Percentiles rank a stretch among this genome's conserved stretches.
phyloP scores from a whole-genome alignment of 1,139 yeast species.

The Debaryomyces nepalensis region DNA sequence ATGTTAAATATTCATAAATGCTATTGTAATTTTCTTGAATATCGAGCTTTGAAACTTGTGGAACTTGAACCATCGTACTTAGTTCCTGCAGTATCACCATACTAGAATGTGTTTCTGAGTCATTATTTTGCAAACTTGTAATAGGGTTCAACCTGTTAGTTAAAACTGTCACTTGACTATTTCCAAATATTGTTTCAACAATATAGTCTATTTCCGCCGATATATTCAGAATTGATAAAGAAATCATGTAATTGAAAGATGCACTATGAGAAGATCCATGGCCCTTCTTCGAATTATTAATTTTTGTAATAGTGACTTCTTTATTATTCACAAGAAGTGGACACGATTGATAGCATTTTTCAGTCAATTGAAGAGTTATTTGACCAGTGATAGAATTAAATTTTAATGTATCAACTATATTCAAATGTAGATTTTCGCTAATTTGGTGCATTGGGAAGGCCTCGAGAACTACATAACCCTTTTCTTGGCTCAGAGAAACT shows the following conservation, averaged over 20 bases:
- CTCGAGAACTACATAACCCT: slow-evolving; percentile 4
- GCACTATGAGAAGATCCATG: slow-evolving; percentile 27
- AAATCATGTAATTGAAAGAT: slow-evolving; percentile 19
- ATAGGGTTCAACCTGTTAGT: slow-evolving; percentile 4
- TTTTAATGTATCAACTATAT: slow-evolving; percentile 8
- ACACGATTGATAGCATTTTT: slow-evolving; percentile 18
- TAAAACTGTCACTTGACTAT: slow-evolving; percentile 8
- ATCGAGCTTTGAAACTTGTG: neutral
- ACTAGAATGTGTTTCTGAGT: too few species aligned
- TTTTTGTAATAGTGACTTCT: slow-evolving; percentile 16
- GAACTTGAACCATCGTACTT: neutral
- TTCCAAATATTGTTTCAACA: slow-evolving; percentile 5
- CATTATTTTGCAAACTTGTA: neutral
- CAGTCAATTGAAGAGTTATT: slow-evolving; percentile 14
- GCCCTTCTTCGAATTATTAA: slow-evolving; percentile 25
- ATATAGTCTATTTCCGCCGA: slow-evolving; percentile 8
- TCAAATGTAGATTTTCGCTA: neutral
- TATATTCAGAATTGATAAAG: slow-evolving; percentile 11
- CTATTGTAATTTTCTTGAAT: neutral
- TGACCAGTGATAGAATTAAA: slow-evolving; percentile 3
- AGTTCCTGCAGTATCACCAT: neutral
- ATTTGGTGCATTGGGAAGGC: slow-evolving; percentile 6
- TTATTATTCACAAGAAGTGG: slow-evolving; percentile 19
- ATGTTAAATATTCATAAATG: slow-evolving; percentile 26
- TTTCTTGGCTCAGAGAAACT: neutral